phyloP scores from a whole-genome alignment of 2,329 filamentous ascomycete species.

The Kalmusia sp. region DNA sequence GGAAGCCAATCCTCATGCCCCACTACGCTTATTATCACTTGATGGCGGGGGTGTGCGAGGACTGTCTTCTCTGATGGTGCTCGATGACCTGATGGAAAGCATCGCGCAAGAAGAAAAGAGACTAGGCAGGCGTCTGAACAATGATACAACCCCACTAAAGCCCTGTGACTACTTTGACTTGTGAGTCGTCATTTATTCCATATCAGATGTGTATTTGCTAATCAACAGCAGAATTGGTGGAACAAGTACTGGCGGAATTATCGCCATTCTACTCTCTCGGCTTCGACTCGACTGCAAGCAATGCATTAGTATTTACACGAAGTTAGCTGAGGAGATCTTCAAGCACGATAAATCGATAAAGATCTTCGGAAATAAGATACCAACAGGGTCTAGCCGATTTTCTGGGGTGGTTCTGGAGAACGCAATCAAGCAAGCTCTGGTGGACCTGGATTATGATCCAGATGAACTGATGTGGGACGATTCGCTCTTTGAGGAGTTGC shows the following conservation, averaged over 20 bases:
- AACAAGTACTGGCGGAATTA: conserved; percentile 50
- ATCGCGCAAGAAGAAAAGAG: conserved; percentile 48
- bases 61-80: conserved; percentile 47
- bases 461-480: conserved; percentile 51
- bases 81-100: conserved; percentile 49
- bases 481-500: conserved; percentile 46
- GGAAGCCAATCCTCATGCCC: conserved; percentile 41
- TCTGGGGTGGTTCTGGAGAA: conserved; percentile 45
- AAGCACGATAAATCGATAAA: conserved; percentile 46
- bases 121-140: conserved; percentile 33
- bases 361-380: conserved; percentile 44
- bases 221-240: conserved; percentile 37
- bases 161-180: conserved; percentile 52
- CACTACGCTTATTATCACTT: conserved; percentile 42
- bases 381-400: conserved; percentile 44
- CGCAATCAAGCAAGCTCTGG: conserved; percentile 44
- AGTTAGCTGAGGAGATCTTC: conserved; percentile 47
- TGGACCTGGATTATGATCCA: conserved; percentile 40
- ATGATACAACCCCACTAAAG: conserved; percentile 37
- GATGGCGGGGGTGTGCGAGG: conserved; percentile 50
- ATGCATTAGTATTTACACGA: conserved; percentile 47
- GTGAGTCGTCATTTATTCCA: conserved; percentile 19
- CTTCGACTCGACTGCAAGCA: conserved; percentile 45
- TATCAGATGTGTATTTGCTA: background rate
- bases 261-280: conserved; percentile 49